Base-by-base conservation (phyloP, 331 rosid species). In the Spiraea crenata region DNA sequence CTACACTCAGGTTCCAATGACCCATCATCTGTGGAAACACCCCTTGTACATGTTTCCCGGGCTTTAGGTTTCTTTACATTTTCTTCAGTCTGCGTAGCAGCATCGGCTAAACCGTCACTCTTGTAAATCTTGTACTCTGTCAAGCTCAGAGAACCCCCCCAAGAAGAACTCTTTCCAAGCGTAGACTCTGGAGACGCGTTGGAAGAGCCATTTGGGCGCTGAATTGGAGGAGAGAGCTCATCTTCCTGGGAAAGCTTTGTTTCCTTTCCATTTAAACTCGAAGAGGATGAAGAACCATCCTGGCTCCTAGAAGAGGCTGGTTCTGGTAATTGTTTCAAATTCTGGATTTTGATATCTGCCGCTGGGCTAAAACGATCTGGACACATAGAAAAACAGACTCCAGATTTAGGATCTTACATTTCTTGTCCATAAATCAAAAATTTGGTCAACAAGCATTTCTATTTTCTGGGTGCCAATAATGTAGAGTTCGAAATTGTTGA, bases 11-110 rank as follows among this genome's bases (percentile, higher is more conserved):
- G 76, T 77, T 81, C 95, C 48, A 81, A 7, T 10, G 91, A 77
- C 15, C 81, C 83, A 52, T 88, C 95, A 63, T 92, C 98, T 0
- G 98, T 92, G 10, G 98, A 90, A 69, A 92, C 91, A 65, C 95
- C 96, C 75, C 95, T 85, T 11, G 85, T 83, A 83, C 96, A 90
- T 49, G 92, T 92, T 70, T 90, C 85, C 47, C 75, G 86, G 34
- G 72, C 25, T 76, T 77, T 79, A 5, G 82, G 46, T 57, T 72
- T 75, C 57, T 82, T 65, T 47, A 68, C 73, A 58, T 77, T 74
- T 70, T 88, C 98, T 69, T 92, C 96, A 4, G 98, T 92, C 78
- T 92, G 98, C 15, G 98, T 92, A 0, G 95, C 85, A 69, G 98
- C 98, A 81, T 92, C 88, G n/a, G 92, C 87, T 37, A 74, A 77